phyloP scores from a whole-genome alignment of 106 monocot genomes.

The Narthecium ossifragum region DNA sequence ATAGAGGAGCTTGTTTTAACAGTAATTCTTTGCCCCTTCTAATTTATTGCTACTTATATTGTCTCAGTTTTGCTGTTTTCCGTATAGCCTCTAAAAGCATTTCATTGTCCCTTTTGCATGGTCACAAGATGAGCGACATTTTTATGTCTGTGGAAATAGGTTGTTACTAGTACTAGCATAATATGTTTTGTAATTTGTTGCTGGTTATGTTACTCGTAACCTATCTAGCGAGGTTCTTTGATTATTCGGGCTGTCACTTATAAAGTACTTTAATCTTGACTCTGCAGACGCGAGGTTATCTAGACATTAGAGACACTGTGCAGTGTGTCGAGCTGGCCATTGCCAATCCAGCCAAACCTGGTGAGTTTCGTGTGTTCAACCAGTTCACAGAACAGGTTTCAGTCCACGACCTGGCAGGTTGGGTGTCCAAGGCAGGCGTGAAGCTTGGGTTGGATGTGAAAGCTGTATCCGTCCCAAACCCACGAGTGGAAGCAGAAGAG shows the following conservation, averaged over 20 bases:
- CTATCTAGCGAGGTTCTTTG: too few species aligned
- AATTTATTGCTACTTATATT: too few species aligned
- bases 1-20: too few species aligned
- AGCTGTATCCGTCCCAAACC: constrained; percentile 79
- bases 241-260: too few species aligned
- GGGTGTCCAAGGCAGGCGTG: constrained; percentile 65
- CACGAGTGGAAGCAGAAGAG: constrained; percentile 90
- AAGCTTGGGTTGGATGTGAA: constrained; percentile 86
- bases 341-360: constrained; percentile 81
- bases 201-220: background rate
- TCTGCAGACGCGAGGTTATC: constrained; percentile 83
- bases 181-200: background rate
- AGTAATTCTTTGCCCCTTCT: too few species aligned
- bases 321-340: constrained; percentile 94
- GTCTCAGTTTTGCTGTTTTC: too few species aligned
- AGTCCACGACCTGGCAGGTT: constrained; percentile 65
- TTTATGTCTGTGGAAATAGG: background rate
- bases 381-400: constrained; percentile 98
- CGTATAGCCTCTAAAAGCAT: too few species aligned
- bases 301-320: constrained; percentile 94
- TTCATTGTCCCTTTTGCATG: background rate
- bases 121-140: background rate
- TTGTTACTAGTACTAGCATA: background rate
- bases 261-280: too few species aligned
- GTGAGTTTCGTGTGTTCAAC: constrained; percentile 95